Evolutionary conservation across 257 asterid species (phyloP).

Genomic region (Primulina eburnea): DNA sequence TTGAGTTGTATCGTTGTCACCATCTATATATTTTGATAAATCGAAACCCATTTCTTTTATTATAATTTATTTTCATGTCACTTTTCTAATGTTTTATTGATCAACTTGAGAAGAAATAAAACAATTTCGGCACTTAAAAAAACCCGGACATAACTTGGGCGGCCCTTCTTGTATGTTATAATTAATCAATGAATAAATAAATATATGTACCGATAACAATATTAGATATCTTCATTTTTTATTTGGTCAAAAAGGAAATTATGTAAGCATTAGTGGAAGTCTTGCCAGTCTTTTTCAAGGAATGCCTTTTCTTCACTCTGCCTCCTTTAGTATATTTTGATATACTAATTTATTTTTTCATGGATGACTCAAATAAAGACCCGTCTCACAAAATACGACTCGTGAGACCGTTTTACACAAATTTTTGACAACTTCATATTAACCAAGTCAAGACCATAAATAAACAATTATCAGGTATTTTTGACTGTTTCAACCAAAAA

Average conservation of each 20-base stretch:
- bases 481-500: too few species aligned
- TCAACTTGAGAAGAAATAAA: neutral
- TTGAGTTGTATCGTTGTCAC: too few species aligned
- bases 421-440: too few species aligned
- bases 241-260: conserved; percentile 28
- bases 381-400: too few species aligned
- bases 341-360: too few species aligned
- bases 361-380: too few species aligned
- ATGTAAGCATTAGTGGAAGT: conserved; percentile 7
- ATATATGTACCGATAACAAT: too few species aligned
- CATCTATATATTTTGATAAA: too few species aligned
- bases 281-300: conserved; percentile 21
- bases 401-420: too few species aligned
- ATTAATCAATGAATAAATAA: too few species aligned
- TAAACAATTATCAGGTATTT: too few species aligned
- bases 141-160: conserved; percentile 9
- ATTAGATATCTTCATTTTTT: neutral
- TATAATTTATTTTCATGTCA: neutral
- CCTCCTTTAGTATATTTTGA: neutral
- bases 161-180: conserved; percentile 6
- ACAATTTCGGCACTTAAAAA: neutral
- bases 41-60: neutral
- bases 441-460: too few species aligned
- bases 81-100: neutral
- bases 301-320: neutral